Percentiles rank a stretch among this genome's conserved stretches.
Conservation (phyloP, 768 basidiomycete species). For the Arthromyces matolae region DNA sequence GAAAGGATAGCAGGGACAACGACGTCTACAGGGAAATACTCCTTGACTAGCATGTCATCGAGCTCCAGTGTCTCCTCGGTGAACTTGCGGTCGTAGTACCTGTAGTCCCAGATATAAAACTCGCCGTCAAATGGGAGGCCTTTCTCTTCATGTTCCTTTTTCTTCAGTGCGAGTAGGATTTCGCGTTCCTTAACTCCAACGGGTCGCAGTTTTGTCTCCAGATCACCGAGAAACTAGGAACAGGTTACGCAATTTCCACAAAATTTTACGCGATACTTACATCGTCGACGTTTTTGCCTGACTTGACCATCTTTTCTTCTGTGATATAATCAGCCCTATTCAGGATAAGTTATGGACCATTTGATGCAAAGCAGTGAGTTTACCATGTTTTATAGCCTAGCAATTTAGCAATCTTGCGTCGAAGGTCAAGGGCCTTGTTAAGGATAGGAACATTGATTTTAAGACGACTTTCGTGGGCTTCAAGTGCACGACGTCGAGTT, state of each 20-base stretch:
- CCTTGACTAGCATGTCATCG: constrained; percentile 78
- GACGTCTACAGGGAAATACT: constrained; percentile 83
- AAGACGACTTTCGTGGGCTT: constrained; percentile 67
- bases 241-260: constrained; percentile 1
- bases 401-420: constrained; percentile 63
- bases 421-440: constrained; percentile 62
- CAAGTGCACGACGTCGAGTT: constrained; percentile 62
- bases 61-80: constrained; percentile 64
- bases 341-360: neutral
- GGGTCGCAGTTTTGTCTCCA: constrained; percentile 69
- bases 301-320: constrained; percentile 85
- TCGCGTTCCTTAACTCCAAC: constrained; percentile 66
- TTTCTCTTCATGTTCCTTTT: constrained; percentile 61
- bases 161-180: constrained; percentile 68
- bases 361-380: neutral
- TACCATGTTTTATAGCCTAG: constrained; percentile 73
- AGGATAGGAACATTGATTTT: constrained; percentile 68
- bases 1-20: constrained; percentile 80
- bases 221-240: constrained; percentile 69
- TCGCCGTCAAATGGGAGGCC: constrained; percentile 64
- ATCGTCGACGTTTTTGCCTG: constrained; percentile 52
- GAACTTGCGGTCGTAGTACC: constrained; percentile 66
- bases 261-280: constrained; percentile 31
- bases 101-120: constrained; percentile 85
- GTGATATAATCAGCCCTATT: constrained; percentile 74